Percentiles rank a stretch among this genome's conserved stretches.
Conservation (phyloP, 78 protist genomes). For the Dictyostelium brefeldianum region DNA sequence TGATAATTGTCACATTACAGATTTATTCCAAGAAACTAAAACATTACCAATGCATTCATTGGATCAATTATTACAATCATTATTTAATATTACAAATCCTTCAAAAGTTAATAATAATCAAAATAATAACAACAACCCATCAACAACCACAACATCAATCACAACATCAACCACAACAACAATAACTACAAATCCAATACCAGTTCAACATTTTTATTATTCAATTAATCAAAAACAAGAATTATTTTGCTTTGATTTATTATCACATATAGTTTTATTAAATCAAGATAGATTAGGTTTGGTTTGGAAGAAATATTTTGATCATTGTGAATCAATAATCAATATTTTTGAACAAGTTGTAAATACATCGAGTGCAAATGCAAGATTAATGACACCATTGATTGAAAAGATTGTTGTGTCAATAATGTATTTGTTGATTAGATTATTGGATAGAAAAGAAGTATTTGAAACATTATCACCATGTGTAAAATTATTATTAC, state of each 20-base stretch:
- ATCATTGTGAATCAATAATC: slow-evolving; percentile 39
- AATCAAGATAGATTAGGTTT: slow-evolving; percentile 36
- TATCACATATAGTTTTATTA: slow-evolving; percentile 58
- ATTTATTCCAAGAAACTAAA: slow-evolving; percentile 59
- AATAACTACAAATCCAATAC: neutral
- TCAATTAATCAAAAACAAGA: slow-evolving; percentile 45
- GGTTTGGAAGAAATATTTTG: slow-evolving; percentile 16
- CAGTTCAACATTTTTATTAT: neutral
- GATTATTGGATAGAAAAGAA: slow-evolving; percentile 16
- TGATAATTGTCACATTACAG: slow-evolving; percentile 66
- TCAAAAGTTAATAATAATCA: neutral
- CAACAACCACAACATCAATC: neutral
- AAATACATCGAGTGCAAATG: neutral
- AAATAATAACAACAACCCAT: neutral
- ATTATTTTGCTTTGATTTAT: slow-evolving; percentile 58
- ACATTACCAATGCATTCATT: slow-evolving; percentile 51
- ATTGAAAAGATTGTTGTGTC: slow-evolving; percentile 46
- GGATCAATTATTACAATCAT: slow-evolving; percentile 52
- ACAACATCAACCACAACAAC: neutral
- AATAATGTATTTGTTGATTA: slow-evolving; percentile 47
- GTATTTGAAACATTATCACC: slow-evolving; percentile 5
- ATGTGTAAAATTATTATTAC: neutral
- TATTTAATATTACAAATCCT: slow-evolving; percentile 44
- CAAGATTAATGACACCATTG: neutral
- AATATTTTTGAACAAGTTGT: neutral